Base-by-base conservation (phyloP, 495 filamentous ascomycete species). In the Podospora bellae-mahoneyi region DNA sequence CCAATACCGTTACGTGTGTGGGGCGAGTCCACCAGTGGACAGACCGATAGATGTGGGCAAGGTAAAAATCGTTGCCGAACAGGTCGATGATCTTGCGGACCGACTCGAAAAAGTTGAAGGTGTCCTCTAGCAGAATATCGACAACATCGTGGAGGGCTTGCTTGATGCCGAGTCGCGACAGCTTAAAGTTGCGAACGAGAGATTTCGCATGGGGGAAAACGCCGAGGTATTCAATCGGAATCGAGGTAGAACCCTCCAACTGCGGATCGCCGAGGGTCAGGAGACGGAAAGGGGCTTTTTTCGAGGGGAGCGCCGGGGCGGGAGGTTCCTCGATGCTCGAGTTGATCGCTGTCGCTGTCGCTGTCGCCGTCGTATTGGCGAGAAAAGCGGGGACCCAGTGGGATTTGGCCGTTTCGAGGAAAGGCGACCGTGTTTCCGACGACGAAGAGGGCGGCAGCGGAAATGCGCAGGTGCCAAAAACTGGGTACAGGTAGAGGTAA, bases 191-290 rank as follows among this genome's bases (percentile, higher is more conserved):
- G 32, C 75, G 74, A 80, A 85, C 83, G 65, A 89, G 83, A 69
- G 77, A 81, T 27, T 75, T 74, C 26, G 87, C 72, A 68, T 90
- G 85, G 1, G 89, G 88, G 39, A 91, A 83, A 30, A 84, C 77
- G 65, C 86, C 83, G 68, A 87, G 82, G 55, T 87, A 82, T 5
- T 85, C 80, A 63, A 85, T 83, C 16, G 86, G 86, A 34, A 97
- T 88, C 3, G 91, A 91, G 16, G 91, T 91, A 76, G 97, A 93
- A 72, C 95, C 95, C 78, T 99, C 95, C 28, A 99, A 85, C 75
- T 99, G 95, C 0, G 95, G 95, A 80, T 99, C 95, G 66, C 90
- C 95, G 58, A 99, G 88, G 15, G 92, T 88, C 27, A 99, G 90
- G 4, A 99, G 88, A 32, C 95, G 85, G 78, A 99, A 97, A 3